Evolutionary conservation across 2,329 filamentous ascomycete species (phyloP).

Genomic region (Leptographium lundbergii): DNA sequence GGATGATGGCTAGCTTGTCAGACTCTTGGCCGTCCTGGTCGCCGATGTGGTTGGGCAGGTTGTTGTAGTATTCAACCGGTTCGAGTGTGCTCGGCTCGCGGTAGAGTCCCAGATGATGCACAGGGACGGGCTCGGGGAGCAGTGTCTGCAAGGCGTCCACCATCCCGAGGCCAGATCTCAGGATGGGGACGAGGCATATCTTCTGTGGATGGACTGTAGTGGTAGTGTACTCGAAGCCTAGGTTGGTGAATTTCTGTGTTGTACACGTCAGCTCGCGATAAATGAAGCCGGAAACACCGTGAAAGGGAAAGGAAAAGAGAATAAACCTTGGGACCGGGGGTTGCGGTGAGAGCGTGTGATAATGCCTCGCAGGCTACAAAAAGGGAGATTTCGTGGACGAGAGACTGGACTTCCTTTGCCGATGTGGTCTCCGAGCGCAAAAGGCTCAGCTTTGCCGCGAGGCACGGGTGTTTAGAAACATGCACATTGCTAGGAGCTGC

Average conservation of each 20-base stretch:
- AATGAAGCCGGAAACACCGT: background rate
- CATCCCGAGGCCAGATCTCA: constrained; percentile 88
- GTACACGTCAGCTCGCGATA: background rate
- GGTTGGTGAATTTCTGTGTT: constrained; percentile 58
- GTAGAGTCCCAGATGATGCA: constrained; percentile 92
- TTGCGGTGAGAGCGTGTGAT: constrained; percentile 43
- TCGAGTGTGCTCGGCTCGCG: constrained; percentile 77
- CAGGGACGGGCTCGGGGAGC: constrained; percentile 65
- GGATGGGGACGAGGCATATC: constrained; percentile 78
- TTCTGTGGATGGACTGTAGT: constrained; percentile 48
- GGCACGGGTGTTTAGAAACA: constrained; percentile 74
- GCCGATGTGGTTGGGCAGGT: constrained; percentile 62
- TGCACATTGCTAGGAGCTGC: constrained; percentile 51
- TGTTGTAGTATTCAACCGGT: constrained; percentile 97
- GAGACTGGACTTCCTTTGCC: constrained; percentile 62
- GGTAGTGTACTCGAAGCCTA: constrained; percentile 64
- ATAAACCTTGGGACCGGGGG: constrained; percentile 52
- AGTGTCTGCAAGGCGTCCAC: constrained; percentile 74
- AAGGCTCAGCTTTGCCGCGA: constrained; percentile 79
- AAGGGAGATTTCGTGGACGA: constrained; percentile 77
- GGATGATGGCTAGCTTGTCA: constrained; percentile 59
- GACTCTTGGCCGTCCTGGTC: constrained; percentile 23
- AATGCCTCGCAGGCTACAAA: constrained; percentile 78
- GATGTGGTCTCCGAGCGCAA: constrained; percentile 61
- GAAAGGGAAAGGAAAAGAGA: background rate